Evolutionary conservation across 768 basidiomycete genomes (phyloP).

Genomic region (Agrocybe praecox): DNA sequence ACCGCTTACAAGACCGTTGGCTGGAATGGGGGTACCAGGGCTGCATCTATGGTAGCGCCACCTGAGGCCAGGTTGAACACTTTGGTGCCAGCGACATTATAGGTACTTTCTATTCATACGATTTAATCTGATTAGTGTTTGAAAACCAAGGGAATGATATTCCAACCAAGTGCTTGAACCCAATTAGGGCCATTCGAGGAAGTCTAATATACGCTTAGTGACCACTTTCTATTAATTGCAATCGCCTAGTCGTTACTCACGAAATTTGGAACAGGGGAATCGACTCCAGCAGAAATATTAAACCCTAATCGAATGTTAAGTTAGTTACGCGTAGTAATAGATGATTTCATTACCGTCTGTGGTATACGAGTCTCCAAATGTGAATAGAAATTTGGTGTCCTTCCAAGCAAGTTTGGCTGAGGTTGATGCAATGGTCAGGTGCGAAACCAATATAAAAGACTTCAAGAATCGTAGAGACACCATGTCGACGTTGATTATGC

Average conservation of each 20-base stretch:
- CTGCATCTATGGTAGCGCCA: slow-evolving; percentile 60
- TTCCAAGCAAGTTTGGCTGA: slow-evolving; percentile 48
- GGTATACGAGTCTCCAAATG: slow-evolving; percentile 69
- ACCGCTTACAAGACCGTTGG: slow-evolving; percentile 43
- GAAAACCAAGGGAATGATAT: not conserved
- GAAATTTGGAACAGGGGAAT: slow-evolving; percentile 52
- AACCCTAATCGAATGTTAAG: slow-evolving; percentile 37
- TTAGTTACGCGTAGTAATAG: not conserved
- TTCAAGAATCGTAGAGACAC: slow-evolving; percentile 4
- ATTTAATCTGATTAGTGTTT: not conserved
- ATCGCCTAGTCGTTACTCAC: slow-evolving; percentile 32
- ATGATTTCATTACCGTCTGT: slow-evolving; percentile 36
- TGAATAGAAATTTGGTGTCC: slow-evolving; percentile 55
- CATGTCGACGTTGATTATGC: not conserved
- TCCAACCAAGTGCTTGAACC: slow-evolving; percentile 54
- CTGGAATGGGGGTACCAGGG: slow-evolving; percentile 50
- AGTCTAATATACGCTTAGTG: slow-evolving; percentile 32
- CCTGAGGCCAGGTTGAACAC: slow-evolving; percentile 59
- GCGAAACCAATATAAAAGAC: slow-evolving; percentile 3
- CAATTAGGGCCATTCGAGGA: slow-evolving; percentile 68
- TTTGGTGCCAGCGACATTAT: slow-evolving; percentile 56
- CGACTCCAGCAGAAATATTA: slow-evolving; percentile 57
- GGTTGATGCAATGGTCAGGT: slow-evolving; percentile 3
- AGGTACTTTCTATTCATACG: slow-evolving; percentile 42
- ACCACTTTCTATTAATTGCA: not conserved